Percentiles rank a stretch among this genome's conserved stretches.
These are phyloP conservation scores for Oryza meyeriana DNA, from an alignment of 176 grass and related monocot genomes.

Conservation along the genomic window DNA sequence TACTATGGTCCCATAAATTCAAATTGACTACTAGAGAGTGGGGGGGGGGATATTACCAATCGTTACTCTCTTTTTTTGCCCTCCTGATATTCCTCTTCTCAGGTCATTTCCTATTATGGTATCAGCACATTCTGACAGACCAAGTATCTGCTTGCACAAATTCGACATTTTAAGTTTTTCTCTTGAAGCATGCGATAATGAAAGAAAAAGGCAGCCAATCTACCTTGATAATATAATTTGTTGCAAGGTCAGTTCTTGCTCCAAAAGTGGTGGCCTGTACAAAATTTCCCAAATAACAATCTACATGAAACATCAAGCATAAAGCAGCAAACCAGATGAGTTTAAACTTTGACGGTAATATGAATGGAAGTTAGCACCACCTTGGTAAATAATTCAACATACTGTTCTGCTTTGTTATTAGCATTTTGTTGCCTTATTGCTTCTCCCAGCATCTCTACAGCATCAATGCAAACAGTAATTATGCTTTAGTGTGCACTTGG, in stretches of 20 bases:
- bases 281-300: background rate
- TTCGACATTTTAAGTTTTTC: background rate
- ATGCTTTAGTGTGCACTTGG: background rate
- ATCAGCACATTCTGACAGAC: conserved; percentile 43
- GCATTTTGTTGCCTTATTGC: conserved; percentile 32
- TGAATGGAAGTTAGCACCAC: conserved; percentile 1
- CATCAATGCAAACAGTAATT: background rate
- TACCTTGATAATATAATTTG: conserved; percentile 30
- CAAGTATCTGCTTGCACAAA: conserved; percentile 41
- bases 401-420: conserved; percentile 48
- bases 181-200: background rate
- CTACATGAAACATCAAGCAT: too few relatives aligned
- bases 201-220: background rate
- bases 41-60: conserved; percentile 27
- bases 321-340: background rate
- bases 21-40: background rate
- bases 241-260: conserved; percentile 46
- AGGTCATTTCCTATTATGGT: conserved; percentile 47
- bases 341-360: background rate
- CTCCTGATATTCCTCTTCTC: conserved; percentile 50
- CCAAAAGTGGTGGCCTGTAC: conserved; percentile 31
- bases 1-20: background rate
- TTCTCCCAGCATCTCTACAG: conserved; percentile 57
- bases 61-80: conserved; percentile 50
- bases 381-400: conserved; percentile 56